Percentiles rank a stretch among this genome's conserved stretches.
Conservation (phyloP, 768 basidiomycete genomes). For the Mycena maculata region DNA sequence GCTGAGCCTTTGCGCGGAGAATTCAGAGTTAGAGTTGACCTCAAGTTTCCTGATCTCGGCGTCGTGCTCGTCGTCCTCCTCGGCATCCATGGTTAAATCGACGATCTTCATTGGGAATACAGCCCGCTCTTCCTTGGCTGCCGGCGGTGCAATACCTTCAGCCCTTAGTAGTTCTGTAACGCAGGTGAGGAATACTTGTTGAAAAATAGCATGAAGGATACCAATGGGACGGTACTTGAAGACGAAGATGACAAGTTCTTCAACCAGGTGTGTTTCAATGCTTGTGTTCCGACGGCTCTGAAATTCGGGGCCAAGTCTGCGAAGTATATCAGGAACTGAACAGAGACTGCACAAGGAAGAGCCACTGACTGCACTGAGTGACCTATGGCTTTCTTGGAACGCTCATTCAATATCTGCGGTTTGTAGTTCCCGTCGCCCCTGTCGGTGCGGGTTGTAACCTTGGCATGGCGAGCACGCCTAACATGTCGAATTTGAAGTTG, state of each 20-base stretch:
- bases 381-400: constrained; percentile 28
- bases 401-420: constrained; percentile 20
- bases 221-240: constrained; percentile 30
- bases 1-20: neutral
- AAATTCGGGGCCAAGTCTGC: constrained; percentile 20
- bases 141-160: constrained; percentile 21
- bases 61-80: neutral
- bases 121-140: neutral
- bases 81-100: constrained; percentile 14
- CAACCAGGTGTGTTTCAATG: neutral
- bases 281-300: neutral
- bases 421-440: neutral
- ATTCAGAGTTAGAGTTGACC: neutral
- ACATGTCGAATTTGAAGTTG: neutral
- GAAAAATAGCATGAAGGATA: neutral
- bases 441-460: too few relatives aligned
- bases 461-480: neutral
- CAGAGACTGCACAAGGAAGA: neutral
- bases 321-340: neutral
- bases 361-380: constrained; percentile 26
- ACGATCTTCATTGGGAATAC: neutral
- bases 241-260: neutral
- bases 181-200: neutral
- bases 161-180: constrained; percentile 12
- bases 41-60: constrained; percentile 24